These are phyloP conservation scores for Stephania cephalantha DNA, from an alignment of 164 flowering plant genomes.

Conservation along the genomic window DNA sequence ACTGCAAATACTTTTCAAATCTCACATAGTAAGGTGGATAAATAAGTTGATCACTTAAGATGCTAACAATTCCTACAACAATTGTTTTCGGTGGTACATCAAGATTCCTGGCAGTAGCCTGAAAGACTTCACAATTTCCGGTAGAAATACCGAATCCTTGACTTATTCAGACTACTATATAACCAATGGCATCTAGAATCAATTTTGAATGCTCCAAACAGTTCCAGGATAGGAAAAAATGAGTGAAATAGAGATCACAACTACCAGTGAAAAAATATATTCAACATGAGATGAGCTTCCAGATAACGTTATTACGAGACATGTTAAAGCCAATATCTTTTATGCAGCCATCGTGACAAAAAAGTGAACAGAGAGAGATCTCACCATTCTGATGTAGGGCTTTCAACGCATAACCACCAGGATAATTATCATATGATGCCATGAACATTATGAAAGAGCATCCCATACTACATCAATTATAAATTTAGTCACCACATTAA, in stretches of 20 bases:
- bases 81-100: too few species aligned
- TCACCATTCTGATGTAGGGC: constrained; percentile 63
- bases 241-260: too few species aligned
- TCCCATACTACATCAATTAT: constrained; percentile 69
- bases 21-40: too few species aligned
- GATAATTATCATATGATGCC: constrained; percentile 92
- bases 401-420: constrained; percentile 74
- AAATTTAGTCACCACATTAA: constrained; percentile 15
- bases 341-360: too few species aligned
- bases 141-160: background rate
- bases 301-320: too few species aligned
- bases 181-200: background rate
- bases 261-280: too few species aligned
- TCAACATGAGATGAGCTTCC: too few species aligned
- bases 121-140: background rate
- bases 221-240: background rate
- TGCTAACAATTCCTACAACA: too few species aligned
- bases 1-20: too few species aligned
- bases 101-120: background rate
- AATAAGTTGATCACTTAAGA: too few species aligned
- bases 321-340: too few species aligned
- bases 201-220: background rate
- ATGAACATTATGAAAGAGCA: constrained; percentile 57
- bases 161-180: background rate
- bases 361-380: constrained; percentile 15